Evolutionary conservation across 1,139 yeast genomes (phyloP).

Genomic region (Entelexis paramagnoliae): DNA sequence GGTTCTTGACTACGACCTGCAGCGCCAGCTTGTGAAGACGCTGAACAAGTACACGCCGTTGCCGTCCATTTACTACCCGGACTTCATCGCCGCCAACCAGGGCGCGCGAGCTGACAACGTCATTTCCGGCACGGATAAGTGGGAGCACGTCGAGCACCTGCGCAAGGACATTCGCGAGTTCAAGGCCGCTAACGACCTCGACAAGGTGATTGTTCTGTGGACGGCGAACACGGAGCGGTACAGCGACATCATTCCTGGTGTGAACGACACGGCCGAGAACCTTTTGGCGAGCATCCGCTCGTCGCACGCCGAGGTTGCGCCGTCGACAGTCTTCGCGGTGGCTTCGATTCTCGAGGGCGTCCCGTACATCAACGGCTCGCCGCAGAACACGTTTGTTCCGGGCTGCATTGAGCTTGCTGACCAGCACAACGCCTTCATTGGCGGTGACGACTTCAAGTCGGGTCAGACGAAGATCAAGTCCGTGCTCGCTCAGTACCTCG

Average conservation of each 20-base stretch:
- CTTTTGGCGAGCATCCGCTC: conserved; percentile 61
- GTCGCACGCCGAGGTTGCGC: conserved; percentile 77
- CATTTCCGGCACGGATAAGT: conserved; percentile 56
- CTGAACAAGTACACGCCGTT: conserved; percentile 59
- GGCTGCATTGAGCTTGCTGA: conserved; percentile 90
- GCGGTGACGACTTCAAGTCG: conserved; percentile 95
- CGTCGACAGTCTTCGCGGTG: conserved; percentile 85
- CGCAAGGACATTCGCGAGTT: conserved; percentile 75
- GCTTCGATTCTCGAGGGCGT: conserved; percentile 80
- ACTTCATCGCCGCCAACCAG: conserved; percentile 92
- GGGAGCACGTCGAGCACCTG: conserved; percentile 83
- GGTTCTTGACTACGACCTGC: conserved; percentile 79
- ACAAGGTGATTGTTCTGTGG: conserved; percentile 87
- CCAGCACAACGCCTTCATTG: conserved; percentile 63
- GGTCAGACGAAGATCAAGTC: conserved; percentile 95
- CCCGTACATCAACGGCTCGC: conserved; percentile 93
- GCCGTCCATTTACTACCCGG: conserved; percentile 87
- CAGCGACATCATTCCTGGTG: conserved; percentile 64
- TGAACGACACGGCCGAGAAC: conserved; percentile 82
- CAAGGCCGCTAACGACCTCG: conserved; percentile 62
- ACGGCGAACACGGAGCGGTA: conserved; percentile 96
- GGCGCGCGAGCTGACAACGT: conserved; percentile 85
- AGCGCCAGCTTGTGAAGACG: conserved; percentile 59
- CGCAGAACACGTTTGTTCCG: conserved; percentile 94
- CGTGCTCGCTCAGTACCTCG: conserved; percentile 87